Evolutionary conservation across 2,329 filamentous ascomycete species (phyloP).

Genomic region (Amesomyces nigricolor): DNA sequence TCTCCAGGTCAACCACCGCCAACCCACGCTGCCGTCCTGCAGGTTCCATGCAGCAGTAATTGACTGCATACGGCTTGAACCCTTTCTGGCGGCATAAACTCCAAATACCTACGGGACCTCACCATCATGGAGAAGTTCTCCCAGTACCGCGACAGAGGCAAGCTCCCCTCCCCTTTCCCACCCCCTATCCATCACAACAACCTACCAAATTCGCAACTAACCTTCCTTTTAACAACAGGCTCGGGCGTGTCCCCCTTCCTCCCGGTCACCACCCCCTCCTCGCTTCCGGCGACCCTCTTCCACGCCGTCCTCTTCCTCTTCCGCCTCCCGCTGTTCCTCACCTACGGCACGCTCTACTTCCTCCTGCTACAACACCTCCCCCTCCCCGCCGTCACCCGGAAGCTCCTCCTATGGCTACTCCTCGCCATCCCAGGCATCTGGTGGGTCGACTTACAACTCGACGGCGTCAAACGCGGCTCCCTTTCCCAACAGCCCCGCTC

Average conservation of each 20-base stretch:
- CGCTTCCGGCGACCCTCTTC: constrained; percentile 57
- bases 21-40: no score
- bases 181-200: background rate
- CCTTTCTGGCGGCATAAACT: background rate
- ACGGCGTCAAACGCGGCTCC: constrained; percentile 89
- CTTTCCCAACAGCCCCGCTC: constrained; percentile 66
- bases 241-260: constrained; percentile 96
- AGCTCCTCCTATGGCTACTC: constrained; percentile 80
- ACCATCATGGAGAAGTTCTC: constrained; percentile 84
- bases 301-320: constrained; percentile 71
- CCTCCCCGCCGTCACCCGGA: constrained; percentile 57
- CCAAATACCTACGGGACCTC: no score
- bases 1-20: no score
- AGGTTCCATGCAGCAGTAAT: background rate
- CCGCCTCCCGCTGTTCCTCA: constrained; percentile 71
- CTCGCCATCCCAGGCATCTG: constrained; percentile 87
- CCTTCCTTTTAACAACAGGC: constrained; percentile 47
- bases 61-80: background rate
- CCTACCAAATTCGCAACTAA: background rate
- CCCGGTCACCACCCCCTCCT: constrained; percentile 63
- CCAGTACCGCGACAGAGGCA: constrained; percentile 86
- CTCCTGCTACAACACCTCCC: constrained; percentile 77
- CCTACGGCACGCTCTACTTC: constrained; percentile 67
- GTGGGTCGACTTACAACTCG: constrained; percentile 98
- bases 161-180: constrained; percentile 9